phyloP scores from a whole-genome alignment of 2,329 filamentous ascomycete genomes.

The Talaromyces sp. region DNA sequence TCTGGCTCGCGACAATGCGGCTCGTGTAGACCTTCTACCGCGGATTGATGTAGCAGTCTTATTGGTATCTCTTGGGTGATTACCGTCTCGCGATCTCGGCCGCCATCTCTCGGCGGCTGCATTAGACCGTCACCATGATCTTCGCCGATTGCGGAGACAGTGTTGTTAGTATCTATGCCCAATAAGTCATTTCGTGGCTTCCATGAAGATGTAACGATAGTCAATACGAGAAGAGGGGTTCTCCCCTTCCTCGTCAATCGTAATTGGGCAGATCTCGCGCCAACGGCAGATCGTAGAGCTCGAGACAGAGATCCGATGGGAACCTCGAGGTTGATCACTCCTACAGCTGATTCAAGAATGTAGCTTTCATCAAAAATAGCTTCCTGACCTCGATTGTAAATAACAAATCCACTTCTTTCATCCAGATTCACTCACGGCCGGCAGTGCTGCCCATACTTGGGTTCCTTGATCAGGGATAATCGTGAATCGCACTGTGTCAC shows the following conservation, averaged over 20 bases:
- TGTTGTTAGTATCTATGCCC: constrained; percentile 37
- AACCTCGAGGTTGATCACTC: constrained; percentile 94
- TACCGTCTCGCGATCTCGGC: constrained; percentile 76
- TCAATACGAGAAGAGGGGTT: constrained; percentile 79
- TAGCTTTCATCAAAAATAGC: constrained; percentile 79
- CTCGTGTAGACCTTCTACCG: constrained; percentile 90
- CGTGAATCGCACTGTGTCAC: constrained; percentile 85
- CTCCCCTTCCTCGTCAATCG: constrained; percentile 90
- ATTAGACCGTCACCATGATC: constrained; percentile 36
- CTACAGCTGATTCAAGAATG: constrained; percentile 80
- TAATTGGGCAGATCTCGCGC: constrained; percentile 74
- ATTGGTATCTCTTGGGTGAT: constrained; percentile 97
- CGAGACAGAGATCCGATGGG: constrained; percentile 82
- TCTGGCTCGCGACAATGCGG: constrained; percentile 86
- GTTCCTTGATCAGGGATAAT: constrained; percentile 91
- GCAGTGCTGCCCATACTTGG: constrained; percentile 85
- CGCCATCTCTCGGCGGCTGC: constrained; percentile 41
- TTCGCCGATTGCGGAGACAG: constrained; percentile 26
- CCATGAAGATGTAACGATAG: constrained; percentile 62
- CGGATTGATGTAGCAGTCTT: constrained; percentile 73
- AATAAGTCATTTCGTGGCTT: constrained; percentile 49
- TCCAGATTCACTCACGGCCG: constrained; percentile 24
- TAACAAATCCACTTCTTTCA: background rate
- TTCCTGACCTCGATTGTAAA: constrained; percentile 42
- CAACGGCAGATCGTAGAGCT: constrained; percentile 81